phyloP scores from a whole-genome alignment of 176 grass and related monocot species.

The Juncus inflexus region DNA sequence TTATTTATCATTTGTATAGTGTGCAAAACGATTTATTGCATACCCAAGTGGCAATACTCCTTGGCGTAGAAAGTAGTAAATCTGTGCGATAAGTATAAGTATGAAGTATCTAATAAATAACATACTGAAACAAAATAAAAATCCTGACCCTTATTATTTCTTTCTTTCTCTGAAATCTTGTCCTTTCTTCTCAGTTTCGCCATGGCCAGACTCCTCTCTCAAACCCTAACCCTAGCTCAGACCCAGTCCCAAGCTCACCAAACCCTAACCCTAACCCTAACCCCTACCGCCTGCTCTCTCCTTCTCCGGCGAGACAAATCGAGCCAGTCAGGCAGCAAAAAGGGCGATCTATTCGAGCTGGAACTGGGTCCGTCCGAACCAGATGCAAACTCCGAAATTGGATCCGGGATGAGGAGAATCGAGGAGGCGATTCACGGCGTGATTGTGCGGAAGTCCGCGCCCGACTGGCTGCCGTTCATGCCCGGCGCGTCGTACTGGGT shows the following conservation, averaged over 20 bases:
- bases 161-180: neutral
- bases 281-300: neutral
- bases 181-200: slow-evolving; percentile 9
- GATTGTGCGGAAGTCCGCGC: slow-evolving; percentile 61
- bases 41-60: no score
- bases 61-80: no score
- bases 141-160: neutral
- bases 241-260: neutral
- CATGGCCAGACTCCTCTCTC: slow-evolving; percentile 63
- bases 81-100: no score
- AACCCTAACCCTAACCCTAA: neutral
- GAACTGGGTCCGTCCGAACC: slow-evolving; percentile 40
- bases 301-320: slow-evolving; percentile 31
- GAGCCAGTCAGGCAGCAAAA: slow-evolving; percentile 22
- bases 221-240: slow-evolving; percentile 40
- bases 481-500: slow-evolving; percentile 89
- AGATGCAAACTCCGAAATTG: slow-evolving; percentile 24
- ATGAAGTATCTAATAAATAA: no score
- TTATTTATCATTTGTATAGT: no score
- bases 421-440: slow-evolving; percentile 64
- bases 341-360: slow-evolving; percentile 68
- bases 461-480: slow-evolving; percentile 88
- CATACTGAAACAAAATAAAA: no score
- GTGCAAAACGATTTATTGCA: no score
- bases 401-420: slow-evolving; percentile 52